A percentile compares a stretch with the other conserved stretches of the same genome.
These are phyloP conservation scores for Priceomyces melissophilus DNA, from an alignment of 805 yeast genomes.

Conservation along the genomic window DNA sequence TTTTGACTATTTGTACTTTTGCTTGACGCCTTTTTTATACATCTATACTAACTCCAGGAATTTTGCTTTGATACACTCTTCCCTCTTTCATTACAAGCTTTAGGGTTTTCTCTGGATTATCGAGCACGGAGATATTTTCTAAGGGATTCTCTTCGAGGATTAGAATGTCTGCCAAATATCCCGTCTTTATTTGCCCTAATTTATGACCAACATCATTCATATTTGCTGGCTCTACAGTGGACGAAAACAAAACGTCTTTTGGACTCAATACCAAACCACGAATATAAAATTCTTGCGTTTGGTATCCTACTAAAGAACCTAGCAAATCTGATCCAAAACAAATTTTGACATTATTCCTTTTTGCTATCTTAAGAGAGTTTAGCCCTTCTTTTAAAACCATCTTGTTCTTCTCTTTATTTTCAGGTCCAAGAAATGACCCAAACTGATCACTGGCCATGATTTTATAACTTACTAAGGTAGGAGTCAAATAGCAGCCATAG, in stretches of 20 bases:
- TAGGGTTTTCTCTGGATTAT: constrained; percentile 20
- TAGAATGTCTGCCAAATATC: constrained; percentile 21
- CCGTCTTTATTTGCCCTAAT: constrained; percentile 22
- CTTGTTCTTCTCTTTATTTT: constrained; percentile 13
- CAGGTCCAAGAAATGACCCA: constrained; percentile 14
- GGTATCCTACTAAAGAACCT: constrained; percentile 20
- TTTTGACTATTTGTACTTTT: too few relatives aligned
- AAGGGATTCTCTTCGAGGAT: constrained; percentile 20
- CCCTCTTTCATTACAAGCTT: constrained; percentile 21
- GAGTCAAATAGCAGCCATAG: constrained; percentile 19
- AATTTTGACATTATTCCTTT: constrained; percentile 16
- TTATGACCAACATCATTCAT: constrained; percentile 11
- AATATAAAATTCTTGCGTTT: constrained; percentile 22
- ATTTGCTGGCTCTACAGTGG: constrained; percentile 24
- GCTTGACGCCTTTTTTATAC: not conserved
- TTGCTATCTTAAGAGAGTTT: constrained; percentile 15
- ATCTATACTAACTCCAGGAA: not conserved
- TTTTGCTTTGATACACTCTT: not conserved
- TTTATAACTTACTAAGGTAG: constrained; percentile 24
- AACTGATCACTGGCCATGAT: constrained; percentile 25
- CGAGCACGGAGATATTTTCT: constrained; percentile 18
- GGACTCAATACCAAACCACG: constrained; percentile 18
- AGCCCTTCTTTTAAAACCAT: constrained; percentile 19
- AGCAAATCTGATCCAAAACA: constrained; percentile 25
- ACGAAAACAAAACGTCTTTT: constrained; percentile 20